Evolutionary conservation across 2,329 filamentous ascomycete genomes (phyloP).

Genomic region (Tothia fuscella): DNA sequence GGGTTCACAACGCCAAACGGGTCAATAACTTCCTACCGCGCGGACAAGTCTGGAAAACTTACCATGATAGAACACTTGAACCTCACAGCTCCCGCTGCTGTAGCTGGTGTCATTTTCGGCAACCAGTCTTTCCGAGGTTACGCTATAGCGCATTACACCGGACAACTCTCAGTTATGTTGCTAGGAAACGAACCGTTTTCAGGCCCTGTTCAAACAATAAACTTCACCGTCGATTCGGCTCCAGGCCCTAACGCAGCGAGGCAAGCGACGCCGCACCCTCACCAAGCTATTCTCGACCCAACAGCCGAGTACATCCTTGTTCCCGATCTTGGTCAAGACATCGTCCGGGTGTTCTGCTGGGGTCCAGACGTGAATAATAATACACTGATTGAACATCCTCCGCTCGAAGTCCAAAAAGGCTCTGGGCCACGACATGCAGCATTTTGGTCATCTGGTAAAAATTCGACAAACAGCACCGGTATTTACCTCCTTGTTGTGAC

Average conservation of each 20-base stretch:
- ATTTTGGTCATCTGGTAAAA: conserved; percentile 20
- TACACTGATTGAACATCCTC: conserved; percentile 8
- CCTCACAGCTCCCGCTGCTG: conserved; percentile 26
- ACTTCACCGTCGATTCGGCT: conserved; percentile 1
- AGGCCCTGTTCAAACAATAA: background rate
- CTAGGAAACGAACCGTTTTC: background rate
- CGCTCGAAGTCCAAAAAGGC: conserved; percentile 12
- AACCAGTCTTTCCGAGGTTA: conserved; percentile 22
- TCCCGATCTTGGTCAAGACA: conserved; percentile 26
- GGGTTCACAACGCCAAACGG: conserved; percentile 37
- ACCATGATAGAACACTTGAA: conserved; percentile 22
- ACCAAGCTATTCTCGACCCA: conserved; percentile 26
- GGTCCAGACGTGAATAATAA: conserved; percentile 15
- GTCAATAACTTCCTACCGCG: conserved; percentile 30
- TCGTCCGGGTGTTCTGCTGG: conserved; percentile 23
- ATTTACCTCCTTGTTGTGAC: conserved; percentile 28
- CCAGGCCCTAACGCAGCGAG: conserved; percentile 20
- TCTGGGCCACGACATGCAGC: conserved; percentile 25
- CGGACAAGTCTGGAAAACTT: conserved; percentile 28
- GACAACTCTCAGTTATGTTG: background rate
- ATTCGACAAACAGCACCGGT: background rate
- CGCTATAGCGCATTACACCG: conserved; percentile 30
- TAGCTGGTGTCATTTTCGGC: conserved; percentile 31
- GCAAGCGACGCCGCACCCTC: conserved; percentile 23
- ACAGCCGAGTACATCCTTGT: conserved; percentile 26